These are phyloP conservation scores for Sclerotinia subarctica DNA, from an alignment of 2,329 filamentous ascomycete species.

Conservation along the genomic window DNA sequence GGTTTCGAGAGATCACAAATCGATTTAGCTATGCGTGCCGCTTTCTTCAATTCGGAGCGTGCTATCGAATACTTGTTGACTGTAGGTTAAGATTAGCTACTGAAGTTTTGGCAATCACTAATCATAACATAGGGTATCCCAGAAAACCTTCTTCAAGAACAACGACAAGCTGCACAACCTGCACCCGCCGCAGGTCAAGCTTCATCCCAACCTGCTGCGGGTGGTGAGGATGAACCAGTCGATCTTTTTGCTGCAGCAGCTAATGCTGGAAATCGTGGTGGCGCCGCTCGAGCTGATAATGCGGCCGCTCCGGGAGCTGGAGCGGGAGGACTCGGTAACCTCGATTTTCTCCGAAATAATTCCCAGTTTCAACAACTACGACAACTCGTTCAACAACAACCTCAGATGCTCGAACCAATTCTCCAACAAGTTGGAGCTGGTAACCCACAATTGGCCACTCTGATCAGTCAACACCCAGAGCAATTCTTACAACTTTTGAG, in stretches of 20 bases:
- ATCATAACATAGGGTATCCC: slow-evolving; percentile 71
- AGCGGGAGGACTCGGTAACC: slow-evolving; percentile 63
- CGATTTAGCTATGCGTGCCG: slow-evolving; percentile 90
- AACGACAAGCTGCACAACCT: slow-evolving; percentile 49
- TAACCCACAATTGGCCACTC: slow-evolving; percentile 88
- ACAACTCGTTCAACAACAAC: slow-evolving; percentile 95
- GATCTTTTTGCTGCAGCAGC: slow-evolving; percentile 87
- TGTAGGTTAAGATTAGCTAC: slow-evolving; percentile 50
- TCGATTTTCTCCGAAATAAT: slow-evolving; percentile 93
- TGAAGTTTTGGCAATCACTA: slow-evolving; percentile 17
- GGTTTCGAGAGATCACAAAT: slow-evolving; percentile 87
- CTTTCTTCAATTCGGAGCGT: slow-evolving; percentile 94
- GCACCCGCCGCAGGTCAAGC: slow-evolving; percentile 46
- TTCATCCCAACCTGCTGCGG: slow-evolving; percentile 41
- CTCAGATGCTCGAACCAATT: slow-evolving; percentile 97
- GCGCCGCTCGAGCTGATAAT: slow-evolving; percentile 41
- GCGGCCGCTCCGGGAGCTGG: slow-evolving; percentile 46
- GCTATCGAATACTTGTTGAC: slow-evolving; percentile 94
- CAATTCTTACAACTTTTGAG: slow-evolving; percentile 88
- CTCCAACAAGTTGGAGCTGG: slow-evolving; percentile 92
- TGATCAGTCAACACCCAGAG: slow-evolving; percentile 89
- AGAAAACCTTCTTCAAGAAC: slow-evolving; percentile 73
- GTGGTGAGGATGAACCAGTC: slow-evolving; percentile 64
- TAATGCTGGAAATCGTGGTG: slow-evolving; percentile 44
- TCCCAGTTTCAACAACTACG: slow-evolving; percentile 97